These are phyloP conservation scores for Fraxinus cuspidata DNA, from an alignment of 257 asterid species.

Conservation along the genomic window DNA sequence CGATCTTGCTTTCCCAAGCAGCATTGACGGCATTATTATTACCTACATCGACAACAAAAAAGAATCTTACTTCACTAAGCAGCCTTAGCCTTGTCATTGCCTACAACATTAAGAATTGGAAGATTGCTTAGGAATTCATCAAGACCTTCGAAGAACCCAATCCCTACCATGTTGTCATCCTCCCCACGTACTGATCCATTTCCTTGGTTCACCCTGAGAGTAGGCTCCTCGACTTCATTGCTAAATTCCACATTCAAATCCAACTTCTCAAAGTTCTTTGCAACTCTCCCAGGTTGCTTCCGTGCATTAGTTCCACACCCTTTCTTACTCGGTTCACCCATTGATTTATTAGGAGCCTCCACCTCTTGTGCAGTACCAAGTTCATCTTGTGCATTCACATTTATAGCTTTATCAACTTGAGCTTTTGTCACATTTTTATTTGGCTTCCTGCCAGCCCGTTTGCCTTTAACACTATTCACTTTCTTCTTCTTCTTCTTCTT, in stretches of 20 bases:
- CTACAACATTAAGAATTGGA: constrained; percentile 78
- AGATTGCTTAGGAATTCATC: constrained; percentile 79
- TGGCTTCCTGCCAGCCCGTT: constrained; percentile 32
- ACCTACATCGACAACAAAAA: constrained; percentile 43
- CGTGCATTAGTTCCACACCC: constrained; percentile 43
- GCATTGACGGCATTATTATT: constrained; percentile 20
- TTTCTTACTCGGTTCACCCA: constrained; percentile 52
- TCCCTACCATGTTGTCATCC: constrained; percentile 62
- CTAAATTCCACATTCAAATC: constrained; percentile 91
- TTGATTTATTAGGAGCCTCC: constrained; percentile 20
- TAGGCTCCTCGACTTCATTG: constrained; percentile 82
- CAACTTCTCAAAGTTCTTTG: constrained; percentile 66
- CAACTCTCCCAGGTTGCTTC: constrained; percentile 71
- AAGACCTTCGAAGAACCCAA: constrained; percentile 93
- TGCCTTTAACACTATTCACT: constrained; percentile 29
- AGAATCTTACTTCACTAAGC: constrained; percentile 48
- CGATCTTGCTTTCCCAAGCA: constrained; percentile 32
- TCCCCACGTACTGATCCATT: constrained; percentile 59
- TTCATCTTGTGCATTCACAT: constrained; percentile 38
- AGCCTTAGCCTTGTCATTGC: constrained; percentile 84
- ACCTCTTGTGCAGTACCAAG: constrained; percentile 21
- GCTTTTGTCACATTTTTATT: constrained; percentile 43
- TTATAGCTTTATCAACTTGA: constrained; percentile 53
- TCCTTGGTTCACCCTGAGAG: constrained; percentile 25
- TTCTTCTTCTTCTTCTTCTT: constrained; percentile 31